These are phyloP conservation scores for Spiromastix sp. DNA, from an alignment of 2,329 filamentous ascomycete species.

Conservation along the genomic window DNA sequence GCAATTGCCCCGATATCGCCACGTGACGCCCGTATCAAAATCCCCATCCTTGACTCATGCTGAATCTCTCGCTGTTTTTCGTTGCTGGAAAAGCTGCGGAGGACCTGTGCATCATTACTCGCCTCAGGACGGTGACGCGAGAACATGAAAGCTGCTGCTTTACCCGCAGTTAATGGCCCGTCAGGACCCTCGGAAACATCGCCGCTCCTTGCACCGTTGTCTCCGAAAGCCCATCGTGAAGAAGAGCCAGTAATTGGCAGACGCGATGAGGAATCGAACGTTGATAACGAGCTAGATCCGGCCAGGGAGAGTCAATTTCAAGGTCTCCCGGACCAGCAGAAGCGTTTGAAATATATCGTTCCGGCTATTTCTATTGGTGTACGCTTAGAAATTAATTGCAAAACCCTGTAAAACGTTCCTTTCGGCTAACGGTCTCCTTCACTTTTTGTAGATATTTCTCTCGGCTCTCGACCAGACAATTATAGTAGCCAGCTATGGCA, in stretches of 20 bases:
- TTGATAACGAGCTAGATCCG: constrained; percentile 25
- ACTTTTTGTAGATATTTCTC: constrained; percentile 50
- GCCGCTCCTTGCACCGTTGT: constrained; percentile 30
- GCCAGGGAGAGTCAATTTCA: constrained; percentile 26
- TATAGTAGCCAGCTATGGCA: constrained; percentile 66
- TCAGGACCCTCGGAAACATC: constrained; percentile 31
- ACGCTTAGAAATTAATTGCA: no score
- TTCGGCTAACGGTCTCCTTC: background rate
- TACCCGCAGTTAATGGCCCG: constrained; percentile 1
- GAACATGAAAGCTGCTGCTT: constrained; percentile 6
- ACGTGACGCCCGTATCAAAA: no score
- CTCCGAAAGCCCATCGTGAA: background rate
- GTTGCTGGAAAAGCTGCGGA: no score
- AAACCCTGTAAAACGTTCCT: no score
- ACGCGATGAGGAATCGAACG: constrained; percentile 10
- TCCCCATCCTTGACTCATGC: no score
- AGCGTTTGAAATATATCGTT: constrained; percentile 46
- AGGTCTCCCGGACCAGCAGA: constrained; percentile 39
- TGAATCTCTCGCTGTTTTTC: no score
- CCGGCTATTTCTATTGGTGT: constrained; percentile 55
- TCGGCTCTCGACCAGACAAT: constrained; percentile 67
- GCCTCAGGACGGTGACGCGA: constrained; percentile 1
- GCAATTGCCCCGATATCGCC: no score
- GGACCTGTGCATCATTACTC: no score
- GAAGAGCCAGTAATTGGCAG: constrained; percentile 1